Base-by-base conservation (phyloP, 441 rosid genomes). In the Hura crepitans region DNA sequence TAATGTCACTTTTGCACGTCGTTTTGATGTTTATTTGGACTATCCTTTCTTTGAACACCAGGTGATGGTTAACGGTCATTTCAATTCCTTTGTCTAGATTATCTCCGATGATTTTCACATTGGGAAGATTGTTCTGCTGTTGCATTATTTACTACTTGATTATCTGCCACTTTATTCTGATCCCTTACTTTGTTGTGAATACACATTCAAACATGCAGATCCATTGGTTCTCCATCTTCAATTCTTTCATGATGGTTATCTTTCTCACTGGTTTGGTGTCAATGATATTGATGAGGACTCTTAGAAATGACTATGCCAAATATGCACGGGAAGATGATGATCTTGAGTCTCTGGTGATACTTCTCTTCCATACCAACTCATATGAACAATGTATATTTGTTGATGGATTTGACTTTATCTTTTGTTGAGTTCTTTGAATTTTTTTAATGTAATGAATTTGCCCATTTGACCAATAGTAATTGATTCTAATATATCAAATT, bases 231-330 rank as follows among this genome's bases (percentile, higher is more conserved):
- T 93, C 98, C 72, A 88, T 93, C 74, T 93, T 93, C 82, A 93
- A 93, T 79, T 93, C 98, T 20, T 93, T 91, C 86, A 93, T 93
- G 98, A 93, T 93, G 98, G 98, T 93, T 74, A 93, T 93, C 80
- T 93, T 93, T 77, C 92, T 93, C 71, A 93, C 98, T 74, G 98
- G 98, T 75, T 79, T 93, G 88, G 98, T 93, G 71, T 89, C 98
- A 11, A 91, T 93, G 98, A 93, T 93, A 76, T 79, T 93, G 83
- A 91, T 93, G 98, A 83, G 98, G 72, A 93, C 98, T 64, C 92
- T 93, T 30, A 85, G 98, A 85, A 93, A 93, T 79, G 98, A 91
- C 80, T 93, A 93, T 74, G 98, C 97, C 1, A 93, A 93, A 79
- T 93, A 93, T 79, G 98, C 98, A 46, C 86, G 97, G 68, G 98